phyloP scores from a whole-genome alignment of 139 green algal species.

The Coelastrella sp. region DNA sequence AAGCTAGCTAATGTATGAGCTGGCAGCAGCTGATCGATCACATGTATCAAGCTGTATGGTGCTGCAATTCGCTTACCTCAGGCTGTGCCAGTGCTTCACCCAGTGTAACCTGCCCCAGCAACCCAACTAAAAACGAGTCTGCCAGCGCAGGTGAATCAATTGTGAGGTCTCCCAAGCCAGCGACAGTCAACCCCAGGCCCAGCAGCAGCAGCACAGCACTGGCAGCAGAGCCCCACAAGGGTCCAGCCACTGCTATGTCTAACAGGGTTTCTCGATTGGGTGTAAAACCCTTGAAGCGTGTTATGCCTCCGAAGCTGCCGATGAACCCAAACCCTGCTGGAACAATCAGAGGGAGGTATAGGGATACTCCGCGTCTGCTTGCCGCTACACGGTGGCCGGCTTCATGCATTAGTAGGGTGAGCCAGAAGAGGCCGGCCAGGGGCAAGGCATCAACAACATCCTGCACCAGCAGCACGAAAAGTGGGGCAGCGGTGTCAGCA shows the following conservation, averaged over 20 bases:
- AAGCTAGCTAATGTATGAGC: too few relatives aligned
- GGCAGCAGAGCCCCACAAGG: conserved; percentile 61
- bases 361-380: conserved; percentile 63
- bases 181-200: conserved; percentile 67
- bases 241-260: conserved; percentile 67
- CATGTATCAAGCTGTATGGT: too few relatives aligned
- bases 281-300: conserved; percentile 69
- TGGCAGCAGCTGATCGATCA: too few relatives aligned
- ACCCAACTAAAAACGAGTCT: conserved; percentile 55
- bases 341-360: conserved; percentile 85
- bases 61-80: conserved; percentile 48
- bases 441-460: conserved; percentile 69
- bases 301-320: conserved; percentile 89
- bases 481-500: neutral
- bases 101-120: conserved; percentile 52
- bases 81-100: conserved; percentile 54
- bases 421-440: conserved; percentile 35
- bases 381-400: conserved; percentile 74
- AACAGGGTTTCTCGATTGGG: conserved; percentile 48
- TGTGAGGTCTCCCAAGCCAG: conserved; percentile 62
- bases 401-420: conserved; percentile 73
- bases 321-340: conserved; percentile 81
- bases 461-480: conserved; percentile 15
- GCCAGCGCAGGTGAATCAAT: conserved; percentile 77
- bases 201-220: conserved; percentile 63